Conservation (phyloP, 345 rosid genomes). For the Abelmoschus esculentus region DNA sequence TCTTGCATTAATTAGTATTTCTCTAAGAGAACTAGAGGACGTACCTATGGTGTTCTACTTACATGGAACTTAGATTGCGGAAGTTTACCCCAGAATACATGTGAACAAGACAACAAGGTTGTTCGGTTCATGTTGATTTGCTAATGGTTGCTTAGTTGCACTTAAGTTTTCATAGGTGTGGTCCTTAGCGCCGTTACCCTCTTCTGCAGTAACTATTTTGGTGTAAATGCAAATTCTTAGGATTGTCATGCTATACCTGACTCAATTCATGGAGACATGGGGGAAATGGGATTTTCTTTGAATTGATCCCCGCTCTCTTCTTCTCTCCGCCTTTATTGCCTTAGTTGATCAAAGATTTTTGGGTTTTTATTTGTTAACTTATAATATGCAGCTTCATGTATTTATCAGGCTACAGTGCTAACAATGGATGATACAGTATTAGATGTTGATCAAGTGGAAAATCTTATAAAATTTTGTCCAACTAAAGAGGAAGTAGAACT, state of each 20-base stretch:
- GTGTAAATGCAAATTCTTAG: constrained; percentile 4
- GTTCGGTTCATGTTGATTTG: not conserved
- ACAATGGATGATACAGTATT: constrained; percentile 90
- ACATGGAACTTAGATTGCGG: not conserved
- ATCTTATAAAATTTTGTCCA: constrained; percentile 95
- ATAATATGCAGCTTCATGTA: constrained; percentile 13
- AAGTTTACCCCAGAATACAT: not conserved
- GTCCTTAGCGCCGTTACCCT: not conserved
- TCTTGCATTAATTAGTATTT: not conserved
- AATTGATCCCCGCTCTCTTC: not conserved
- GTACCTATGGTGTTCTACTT: not conserved
- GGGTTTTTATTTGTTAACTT: constrained; percentile 3
- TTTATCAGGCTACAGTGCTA: constrained; percentile 77
- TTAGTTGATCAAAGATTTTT: not conserved
- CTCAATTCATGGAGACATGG: not conserved
- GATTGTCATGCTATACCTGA: not conserved
- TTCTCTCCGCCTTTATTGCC: not conserved
- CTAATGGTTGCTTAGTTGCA: not conserved
- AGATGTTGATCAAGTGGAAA: constrained; percentile 97
- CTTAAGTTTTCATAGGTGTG: not conserved
- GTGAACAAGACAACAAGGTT: not conserved
- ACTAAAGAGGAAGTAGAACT: constrained; percentile 98
- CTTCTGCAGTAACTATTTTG: not conserved
- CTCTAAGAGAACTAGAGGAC: not conserved
- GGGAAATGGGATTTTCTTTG: not conserved